Percentiles rank a stretch among this genome's conserved stretches.
Conservation (phyloP, 2,329 filamentous ascomycete species). For the Trichophyton equinum region DNA sequence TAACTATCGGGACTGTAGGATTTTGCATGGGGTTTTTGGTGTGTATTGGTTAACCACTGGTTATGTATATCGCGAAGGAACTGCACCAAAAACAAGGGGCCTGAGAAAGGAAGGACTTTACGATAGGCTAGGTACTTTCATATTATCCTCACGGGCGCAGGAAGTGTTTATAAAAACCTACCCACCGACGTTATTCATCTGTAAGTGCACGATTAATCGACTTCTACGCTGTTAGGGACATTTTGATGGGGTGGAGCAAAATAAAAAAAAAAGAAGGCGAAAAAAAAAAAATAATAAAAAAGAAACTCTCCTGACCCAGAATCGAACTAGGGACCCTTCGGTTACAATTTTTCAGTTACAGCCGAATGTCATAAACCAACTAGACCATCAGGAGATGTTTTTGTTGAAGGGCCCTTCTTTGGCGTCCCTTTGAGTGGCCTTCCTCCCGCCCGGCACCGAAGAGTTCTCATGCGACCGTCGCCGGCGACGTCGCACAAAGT, state of each 20-base stretch:
- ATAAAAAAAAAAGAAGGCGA: constrained; percentile 7
- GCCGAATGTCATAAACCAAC: constrained; percentile 6
- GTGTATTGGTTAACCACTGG: not conserved
- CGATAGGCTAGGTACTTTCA: not conserved
- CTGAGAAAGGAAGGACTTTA: not conserved
- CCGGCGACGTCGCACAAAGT: not conserved
- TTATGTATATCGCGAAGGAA: not conserved
- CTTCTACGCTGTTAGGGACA: too few relatives aligned
- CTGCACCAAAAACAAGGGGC: not conserved
- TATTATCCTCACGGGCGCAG: not conserved
- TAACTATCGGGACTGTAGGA: not conserved
- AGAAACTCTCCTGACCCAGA: constrained; percentile 10
- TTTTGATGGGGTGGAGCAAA: not conserved
- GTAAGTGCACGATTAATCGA: too few relatives aligned
- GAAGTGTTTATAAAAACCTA: not conserved
- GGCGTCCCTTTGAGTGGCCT: not conserved
- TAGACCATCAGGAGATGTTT: constrained; percentile 6
- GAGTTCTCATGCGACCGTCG: not conserved
- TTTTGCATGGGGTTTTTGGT: not conserved
- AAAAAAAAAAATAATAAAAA: constrained; percentile 5
- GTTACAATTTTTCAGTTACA: constrained; percentile 4
- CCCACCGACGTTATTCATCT: not conserved
- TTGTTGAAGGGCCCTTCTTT: not conserved
- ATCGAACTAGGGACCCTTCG: constrained; percentile 9
- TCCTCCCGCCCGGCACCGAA: not conserved